Evolutionary conservation across 2,329 filamentous ascomycete genomes (phyloP).

Genomic region (Epichloe amarillans): DNA sequence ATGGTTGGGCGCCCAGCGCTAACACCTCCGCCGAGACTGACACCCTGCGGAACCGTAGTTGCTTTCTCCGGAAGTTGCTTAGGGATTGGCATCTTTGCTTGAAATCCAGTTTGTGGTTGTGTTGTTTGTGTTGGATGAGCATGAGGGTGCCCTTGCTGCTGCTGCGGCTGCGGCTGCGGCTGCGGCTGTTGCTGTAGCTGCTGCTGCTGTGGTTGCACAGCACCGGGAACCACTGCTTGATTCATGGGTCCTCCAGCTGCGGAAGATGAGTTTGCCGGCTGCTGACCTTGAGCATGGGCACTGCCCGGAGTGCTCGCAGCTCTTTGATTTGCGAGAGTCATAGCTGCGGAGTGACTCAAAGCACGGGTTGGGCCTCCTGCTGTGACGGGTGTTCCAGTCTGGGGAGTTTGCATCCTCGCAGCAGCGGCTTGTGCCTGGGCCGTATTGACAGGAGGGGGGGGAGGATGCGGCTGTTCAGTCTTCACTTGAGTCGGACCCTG

Average conservation of each 20-base stretch:
- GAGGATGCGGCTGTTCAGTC: constrained; percentile 23
- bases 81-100: constrained; percentile 66
- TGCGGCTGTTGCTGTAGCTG: constrained; percentile 13
- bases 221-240: constrained; percentile 20
- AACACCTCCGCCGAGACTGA: constrained; percentile 50
- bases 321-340: constrained; percentile 33
- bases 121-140: constrained; percentile 35
- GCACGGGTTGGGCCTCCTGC: constrained; percentile 26
- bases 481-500: constrained; percentile 14
- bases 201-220: constrained; percentile 13
- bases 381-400: constrained; percentile 27
- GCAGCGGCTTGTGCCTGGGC: constrained; percentile 26
- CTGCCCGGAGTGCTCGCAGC: constrained; percentile 22
- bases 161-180: constrained; percentile 14
- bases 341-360: constrained; percentile 36
- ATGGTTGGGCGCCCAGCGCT: constrained; percentile 67
- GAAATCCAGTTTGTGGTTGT: constrained; percentile 28
- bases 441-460: constrained; percentile 34
- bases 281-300: constrained; percentile 18
- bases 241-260: constrained; percentile 15
- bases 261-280: constrained; percentile 13
- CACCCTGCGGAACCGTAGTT: constrained; percentile 57
- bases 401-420: constrained; percentile 36
- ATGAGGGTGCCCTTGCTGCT: constrained; percentile 31
- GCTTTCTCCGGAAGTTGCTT: constrained; percentile 61